phyloP scores from a whole-genome alignment of 1,284 basidiomycete species.

The Cutaneotrichosporon sp. region DNA sequence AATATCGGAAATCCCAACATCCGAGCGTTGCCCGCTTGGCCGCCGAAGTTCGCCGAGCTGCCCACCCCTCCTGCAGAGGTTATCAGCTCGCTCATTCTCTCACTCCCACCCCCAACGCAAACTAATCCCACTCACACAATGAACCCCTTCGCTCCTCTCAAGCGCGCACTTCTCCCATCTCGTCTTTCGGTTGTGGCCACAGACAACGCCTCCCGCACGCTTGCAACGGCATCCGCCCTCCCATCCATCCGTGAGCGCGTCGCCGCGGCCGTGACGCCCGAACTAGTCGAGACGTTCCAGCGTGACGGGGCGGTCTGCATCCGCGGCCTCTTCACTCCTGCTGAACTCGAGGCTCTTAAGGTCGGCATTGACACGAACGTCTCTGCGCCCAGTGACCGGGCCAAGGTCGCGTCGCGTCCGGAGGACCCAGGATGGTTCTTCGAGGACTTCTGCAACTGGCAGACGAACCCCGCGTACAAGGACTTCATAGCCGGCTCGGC shows the following conservation, averaged over 20 bases:
- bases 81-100: background rate
- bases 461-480: constrained; percentile 9
- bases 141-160: background rate
- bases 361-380: constrained; percentile 21
- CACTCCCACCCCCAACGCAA: background rate
- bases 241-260: constrained; percentile 15
- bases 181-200: background rate
- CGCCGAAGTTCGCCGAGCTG: background rate
- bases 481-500: constrained; percentile 18
- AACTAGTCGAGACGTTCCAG: constrained; percentile 11
- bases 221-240: background rate
- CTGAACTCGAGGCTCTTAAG: constrained; percentile 15
- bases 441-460: constrained; percentile 29
- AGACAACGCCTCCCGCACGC: background rate
- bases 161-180: background rate
- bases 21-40: background rate
- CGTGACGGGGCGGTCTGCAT: constrained; percentile 20
- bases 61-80: background rate
- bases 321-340: constrained; percentile 19
- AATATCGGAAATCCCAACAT: background rate
- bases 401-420: constrained; percentile 19
- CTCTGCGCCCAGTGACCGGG: background rate
- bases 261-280: constrained; percentile 16
- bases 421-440: constrained; percentile 27
- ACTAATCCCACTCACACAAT: constrained; percentile 1